These are phyloP conservation scores for Neostapfia colusana DNA, from an alignment of 176 grass and related monocot species.

Conservation along the genomic window DNA sequence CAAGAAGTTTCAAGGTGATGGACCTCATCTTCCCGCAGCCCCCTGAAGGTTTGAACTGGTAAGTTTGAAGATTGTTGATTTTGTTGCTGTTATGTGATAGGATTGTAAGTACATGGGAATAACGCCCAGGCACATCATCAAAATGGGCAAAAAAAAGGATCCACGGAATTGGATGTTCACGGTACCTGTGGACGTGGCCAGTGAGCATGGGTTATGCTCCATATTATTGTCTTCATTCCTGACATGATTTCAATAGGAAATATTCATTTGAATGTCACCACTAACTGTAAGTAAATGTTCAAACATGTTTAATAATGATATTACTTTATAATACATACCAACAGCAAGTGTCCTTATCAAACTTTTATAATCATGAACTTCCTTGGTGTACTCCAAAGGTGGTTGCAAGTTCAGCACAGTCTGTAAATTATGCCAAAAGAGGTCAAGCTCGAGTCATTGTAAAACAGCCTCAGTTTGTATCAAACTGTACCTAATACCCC, in stretches of 20 bases:
- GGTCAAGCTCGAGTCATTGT: neutral
- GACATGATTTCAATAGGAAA: conserved; percentile 40
- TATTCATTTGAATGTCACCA: neutral
- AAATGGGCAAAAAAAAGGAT: conserved; percentile 8
- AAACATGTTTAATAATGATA: conserved; percentile 22
- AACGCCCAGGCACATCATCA: conserved; percentile 20
- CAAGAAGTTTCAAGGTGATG: conserved; percentile 26
- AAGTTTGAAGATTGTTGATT: conserved; percentile 85
- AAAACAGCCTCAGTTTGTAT: neutral
- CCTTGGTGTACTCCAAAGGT: conserved; percentile 90
- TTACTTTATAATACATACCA: conserved; percentile 57
- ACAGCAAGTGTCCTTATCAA: conserved; percentile 92
- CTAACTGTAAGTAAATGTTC: conserved; percentile 11
- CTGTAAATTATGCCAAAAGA: conserved; percentile 47
- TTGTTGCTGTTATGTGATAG: conserved; percentile 72
- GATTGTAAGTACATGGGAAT: conserved; percentile 31
- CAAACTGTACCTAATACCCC: conserved; percentile 3
- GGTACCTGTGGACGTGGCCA: conserved; percentile 82
- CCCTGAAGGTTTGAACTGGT: conserved; percentile 73
- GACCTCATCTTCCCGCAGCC: conserved; percentile 94
- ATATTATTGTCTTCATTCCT: conserved; percentile 99
- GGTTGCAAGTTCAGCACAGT: conserved; percentile 95
- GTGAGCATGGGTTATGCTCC: conserved; percentile 98
- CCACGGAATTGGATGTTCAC: conserved; percentile 19
- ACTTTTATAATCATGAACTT: conserved; percentile 96